These are phyloP conservation scores for Phytophthora megakarya DNA, from an alignment of 352 stramenopile species.

Conservation along the genomic window DNA sequence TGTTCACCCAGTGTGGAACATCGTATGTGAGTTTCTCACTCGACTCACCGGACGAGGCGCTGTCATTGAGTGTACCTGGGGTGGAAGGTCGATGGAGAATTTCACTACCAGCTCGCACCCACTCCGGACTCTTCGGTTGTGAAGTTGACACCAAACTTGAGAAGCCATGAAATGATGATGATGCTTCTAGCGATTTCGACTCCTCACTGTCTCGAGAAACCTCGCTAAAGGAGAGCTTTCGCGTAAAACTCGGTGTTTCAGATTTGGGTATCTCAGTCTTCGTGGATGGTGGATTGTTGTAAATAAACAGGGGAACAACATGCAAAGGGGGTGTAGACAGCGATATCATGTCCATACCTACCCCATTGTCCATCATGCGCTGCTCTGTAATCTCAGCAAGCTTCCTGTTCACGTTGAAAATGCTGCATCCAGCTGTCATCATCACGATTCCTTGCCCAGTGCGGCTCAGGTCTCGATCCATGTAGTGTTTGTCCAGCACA, in stretches of 20 bases:
- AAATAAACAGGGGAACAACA: slow-evolving; percentile 98
- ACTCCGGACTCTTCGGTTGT: slow-evolving; percentile 32
- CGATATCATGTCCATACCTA: slow-evolving; percentile 98
- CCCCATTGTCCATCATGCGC: slow-evolving; percentile 99
- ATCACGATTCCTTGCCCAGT: slow-evolving; percentile 97
- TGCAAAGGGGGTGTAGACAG: slow-evolving; percentile 95
- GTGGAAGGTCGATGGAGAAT: slow-evolving; percentile 15
- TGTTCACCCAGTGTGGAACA: slow-evolving; percentile 95
- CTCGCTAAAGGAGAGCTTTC: slow-evolving; percentile 30
- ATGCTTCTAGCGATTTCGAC: slow-evolving; percentile 24
- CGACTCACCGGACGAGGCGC: not conserved
- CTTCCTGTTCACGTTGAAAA: slow-evolving; percentile 96
- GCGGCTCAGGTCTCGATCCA: slow-evolving; percentile 95
- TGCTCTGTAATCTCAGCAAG: slow-evolving; percentile 97
- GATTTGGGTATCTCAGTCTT: slow-evolving; percentile 1
- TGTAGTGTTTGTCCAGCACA: slow-evolving; percentile 98
- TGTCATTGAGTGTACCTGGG: slow-evolving; percentile 3
- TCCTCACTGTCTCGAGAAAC: slow-evolving; percentile 15
- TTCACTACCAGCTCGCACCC: slow-evolving; percentile 22
- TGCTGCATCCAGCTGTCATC: slow-evolving; percentile 93
- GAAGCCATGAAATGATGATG: slow-evolving; percentile 19
- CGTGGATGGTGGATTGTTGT: slow-evolving; percentile 22
- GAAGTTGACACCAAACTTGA: slow-evolving; percentile 22
- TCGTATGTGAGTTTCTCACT: slow-evolving; percentile 67
- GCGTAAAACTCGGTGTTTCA: slow-evolving; percentile 14